phyloP scores from a whole-genome alignment of 352 stramenopile genomes.

The Globisporangium nagaii region DNA sequence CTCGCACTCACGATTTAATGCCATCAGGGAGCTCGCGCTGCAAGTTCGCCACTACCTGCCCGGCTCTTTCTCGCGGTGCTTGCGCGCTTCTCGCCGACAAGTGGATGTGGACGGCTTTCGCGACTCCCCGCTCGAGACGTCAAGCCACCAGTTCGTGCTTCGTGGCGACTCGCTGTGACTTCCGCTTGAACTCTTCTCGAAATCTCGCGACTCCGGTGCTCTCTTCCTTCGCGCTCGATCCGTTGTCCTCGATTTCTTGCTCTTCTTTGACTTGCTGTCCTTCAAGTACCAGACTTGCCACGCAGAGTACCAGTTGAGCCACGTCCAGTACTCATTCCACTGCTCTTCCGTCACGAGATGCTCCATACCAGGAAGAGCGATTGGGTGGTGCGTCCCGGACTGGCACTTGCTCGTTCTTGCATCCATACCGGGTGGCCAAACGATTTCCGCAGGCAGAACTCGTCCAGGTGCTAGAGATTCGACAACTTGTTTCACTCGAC shows the following conservation, averaged over 20 bases:
- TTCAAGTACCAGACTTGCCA: constrained; percentile 66
- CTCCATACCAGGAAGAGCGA: constrained; percentile 42
- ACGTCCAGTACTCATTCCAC: constrained; percentile 54
- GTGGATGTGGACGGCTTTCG: not conserved
- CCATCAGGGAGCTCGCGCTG: too few relatives aligned
- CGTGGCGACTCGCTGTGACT: not conserved
- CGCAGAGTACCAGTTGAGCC: constrained; percentile 64
- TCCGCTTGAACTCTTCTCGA: not conserved
- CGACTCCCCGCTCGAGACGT: not conserved
- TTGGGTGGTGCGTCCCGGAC: constrained; percentile 21
- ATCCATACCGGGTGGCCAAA: constrained; percentile 58
- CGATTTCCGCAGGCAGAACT: constrained; percentile 12
- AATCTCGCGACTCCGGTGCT: not conserved
- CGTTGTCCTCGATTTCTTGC: not conserved
- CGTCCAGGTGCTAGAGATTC: too few relatives aligned
- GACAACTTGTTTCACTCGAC: too few relatives aligned
- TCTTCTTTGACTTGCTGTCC: constrained; percentile 13
- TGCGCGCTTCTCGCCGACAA: not conserved
- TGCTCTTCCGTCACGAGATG: constrained; percentile 48
- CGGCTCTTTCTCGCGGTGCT: not conserved
- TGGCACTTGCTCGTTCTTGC: constrained; percentile 19
- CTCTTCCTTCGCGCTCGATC: not conserved
- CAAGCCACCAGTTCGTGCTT: constrained; percentile 10
- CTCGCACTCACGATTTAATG: too few relatives aligned
- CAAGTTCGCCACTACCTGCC: too few relatives aligned